These are phyloP conservation scores for Aegilops bicornis DNA, from an alignment of 176 grass and related monocot genomes.

Conservation along the genomic window DNA sequence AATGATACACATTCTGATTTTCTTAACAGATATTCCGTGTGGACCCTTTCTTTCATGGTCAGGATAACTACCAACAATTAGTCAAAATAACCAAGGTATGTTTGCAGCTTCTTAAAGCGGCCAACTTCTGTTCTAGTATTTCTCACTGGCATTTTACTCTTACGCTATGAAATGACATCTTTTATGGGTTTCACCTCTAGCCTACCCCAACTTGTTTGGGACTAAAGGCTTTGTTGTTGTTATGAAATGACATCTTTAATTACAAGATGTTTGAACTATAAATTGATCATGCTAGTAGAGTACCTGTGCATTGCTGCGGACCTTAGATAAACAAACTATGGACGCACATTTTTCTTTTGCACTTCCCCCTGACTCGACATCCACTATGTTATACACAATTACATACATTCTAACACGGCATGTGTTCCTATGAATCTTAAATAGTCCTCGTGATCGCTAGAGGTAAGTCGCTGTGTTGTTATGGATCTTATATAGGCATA, in stretches of 20 bases:
- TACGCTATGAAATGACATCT: background rate
- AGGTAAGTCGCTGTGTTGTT: background rate
- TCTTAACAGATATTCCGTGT: conserved; percentile 72
- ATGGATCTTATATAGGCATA: background rate
- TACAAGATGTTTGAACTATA: background rate
- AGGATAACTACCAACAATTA: conserved; percentile 95
- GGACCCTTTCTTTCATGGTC: conserved; percentile 90
- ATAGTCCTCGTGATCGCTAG: background rate
- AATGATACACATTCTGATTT: conserved; percentile 7
- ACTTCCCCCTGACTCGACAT: background rate
- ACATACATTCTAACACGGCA: background rate
- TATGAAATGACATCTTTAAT: background rate
- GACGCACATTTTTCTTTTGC: background rate
- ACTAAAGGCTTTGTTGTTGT: too few relatives aligned
- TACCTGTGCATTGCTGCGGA: background rate
- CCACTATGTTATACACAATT: background rate
- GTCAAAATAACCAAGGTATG: conserved; percentile 92
- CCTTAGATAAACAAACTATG: background rate
- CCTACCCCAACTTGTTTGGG: too few relatives aligned
- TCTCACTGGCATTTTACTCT: background rate
- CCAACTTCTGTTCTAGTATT: background rate
- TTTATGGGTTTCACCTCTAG: background rate
- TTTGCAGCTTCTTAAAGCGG: conserved; percentile 12
- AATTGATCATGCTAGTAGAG: background rate
- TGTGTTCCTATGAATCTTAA: background rate